phyloP scores from a whole-genome alignment of 2,329 filamentous ascomycete species.

The Lachnellula cervina region DNA sequence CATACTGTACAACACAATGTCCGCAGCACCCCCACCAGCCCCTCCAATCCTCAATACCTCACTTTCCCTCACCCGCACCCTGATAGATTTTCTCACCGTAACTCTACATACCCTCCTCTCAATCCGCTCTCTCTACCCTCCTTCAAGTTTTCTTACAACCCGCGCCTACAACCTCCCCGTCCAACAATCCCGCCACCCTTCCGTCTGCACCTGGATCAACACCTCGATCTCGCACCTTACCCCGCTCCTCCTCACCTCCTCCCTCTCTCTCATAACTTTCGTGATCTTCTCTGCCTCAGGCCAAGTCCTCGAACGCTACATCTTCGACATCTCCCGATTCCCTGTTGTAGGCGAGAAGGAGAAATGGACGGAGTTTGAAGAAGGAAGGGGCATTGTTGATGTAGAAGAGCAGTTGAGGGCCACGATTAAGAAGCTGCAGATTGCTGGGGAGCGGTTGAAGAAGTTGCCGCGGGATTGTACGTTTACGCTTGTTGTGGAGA shows the following conservation, averaged over 20 bases:
- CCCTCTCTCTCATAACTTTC: slow-evolving; percentile 33
- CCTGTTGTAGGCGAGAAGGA: slow-evolving; percentile 34
- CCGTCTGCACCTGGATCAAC: slow-evolving; percentile 65
- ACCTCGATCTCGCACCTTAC: slow-evolving; percentile 59
- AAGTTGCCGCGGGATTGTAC: slow-evolving; percentile 61
- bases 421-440: slow-evolving; percentile 57
- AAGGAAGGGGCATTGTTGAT: slow-evolving; percentile 46
- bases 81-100: slow-evolving; percentile 63
- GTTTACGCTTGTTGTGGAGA: slow-evolving; percentile 71
- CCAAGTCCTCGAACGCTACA: slow-evolving; percentile 37
- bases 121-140: slow-evolving; percentile 61
- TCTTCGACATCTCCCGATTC: slow-evolving; percentile 39
- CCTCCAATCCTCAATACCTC: slow-evolving; percentile 38
- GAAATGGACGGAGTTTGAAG: slow-evolving; percentile 33
- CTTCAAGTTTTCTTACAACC: slow-evolving; percentile 59
- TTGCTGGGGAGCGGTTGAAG: slow-evolving; percentile 52
- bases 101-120: slow-evolving; percentile 68
- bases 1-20: neutral
- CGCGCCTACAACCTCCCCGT: slow-evolving; percentile 68
- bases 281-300: slow-evolving; percentile 33
- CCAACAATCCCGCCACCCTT: slow-evolving; percentile 63
- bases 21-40: slow-evolving; percentile 15
- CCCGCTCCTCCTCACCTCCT: slow-evolving; percentile 51
- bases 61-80: slow-evolving; percentile 47
- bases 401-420: slow-evolving; percentile 70